Conservation (phyloP, 2,329 filamentous ascomycete genomes). For the Pseudogymnoascus sp. region DNA sequence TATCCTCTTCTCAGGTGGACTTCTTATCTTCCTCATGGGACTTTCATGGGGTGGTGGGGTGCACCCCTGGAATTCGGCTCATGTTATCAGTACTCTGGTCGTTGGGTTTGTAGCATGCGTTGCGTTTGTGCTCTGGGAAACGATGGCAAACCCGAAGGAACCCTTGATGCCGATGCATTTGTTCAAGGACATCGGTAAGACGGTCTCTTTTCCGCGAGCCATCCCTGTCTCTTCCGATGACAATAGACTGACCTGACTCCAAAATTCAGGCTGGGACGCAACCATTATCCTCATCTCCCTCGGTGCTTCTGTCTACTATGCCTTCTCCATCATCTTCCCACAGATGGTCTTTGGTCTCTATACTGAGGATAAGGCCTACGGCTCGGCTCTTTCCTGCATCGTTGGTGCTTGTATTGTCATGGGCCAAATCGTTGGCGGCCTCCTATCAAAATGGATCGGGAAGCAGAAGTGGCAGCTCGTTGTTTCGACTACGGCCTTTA, state of each 20-base stretch:
- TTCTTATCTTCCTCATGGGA: conserved; percentile 31
- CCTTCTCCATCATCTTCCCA: conserved; percentile 35
- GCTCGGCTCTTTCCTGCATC: conserved; percentile 15
- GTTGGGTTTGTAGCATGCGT: conserved; percentile 24
- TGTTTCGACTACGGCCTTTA: conserved; percentile 25
- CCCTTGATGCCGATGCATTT: conserved; percentile 34
- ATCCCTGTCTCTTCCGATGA: background rate
- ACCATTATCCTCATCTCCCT: conserved; percentile 31
- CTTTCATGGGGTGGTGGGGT: conserved; percentile 30
- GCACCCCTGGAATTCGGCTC: conserved; percentile 31
- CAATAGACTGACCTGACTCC: too few species aligned
- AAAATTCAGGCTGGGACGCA: conserved; percentile 26
- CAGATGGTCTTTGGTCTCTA: conserved; percentile 25
- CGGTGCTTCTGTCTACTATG: conserved; percentile 36
- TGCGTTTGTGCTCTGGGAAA: conserved; percentile 28
- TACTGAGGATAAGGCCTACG: conserved; percentile 13
- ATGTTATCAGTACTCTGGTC: conserved; percentile 30
- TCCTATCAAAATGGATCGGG: conserved; percentile 33
- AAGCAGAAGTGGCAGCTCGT: conserved; percentile 35
- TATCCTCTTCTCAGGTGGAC: conserved; percentile 28
- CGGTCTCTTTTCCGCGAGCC: background rate
- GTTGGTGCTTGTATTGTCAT: conserved; percentile 14
- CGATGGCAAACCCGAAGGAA: conserved; percentile 28
- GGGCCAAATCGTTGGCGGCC: conserved; percentile 26
- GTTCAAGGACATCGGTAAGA: conserved; percentile 27